phyloP scores from a whole-genome alignment of 768 basidiomycete genomes.

The Calocera cornea region DNA sequence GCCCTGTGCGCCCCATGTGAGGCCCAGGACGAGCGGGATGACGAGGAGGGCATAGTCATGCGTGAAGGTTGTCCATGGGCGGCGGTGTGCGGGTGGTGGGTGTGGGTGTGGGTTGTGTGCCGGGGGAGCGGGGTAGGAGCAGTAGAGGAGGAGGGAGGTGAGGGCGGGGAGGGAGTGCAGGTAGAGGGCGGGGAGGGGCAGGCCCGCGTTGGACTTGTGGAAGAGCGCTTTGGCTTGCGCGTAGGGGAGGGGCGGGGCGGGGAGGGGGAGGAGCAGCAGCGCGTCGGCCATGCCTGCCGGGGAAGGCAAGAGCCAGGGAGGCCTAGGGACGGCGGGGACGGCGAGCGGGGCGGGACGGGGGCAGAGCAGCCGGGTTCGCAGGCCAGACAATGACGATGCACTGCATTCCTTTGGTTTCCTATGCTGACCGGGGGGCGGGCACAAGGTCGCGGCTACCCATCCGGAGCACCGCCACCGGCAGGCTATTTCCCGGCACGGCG shows the following conservation, averaged over 20 bases:
- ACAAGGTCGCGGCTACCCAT: no score
- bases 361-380: no score
- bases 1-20: constrained; percentile 60
- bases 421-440: no score
- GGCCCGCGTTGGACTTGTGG: neutral
- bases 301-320: neutral
- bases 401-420: no score
- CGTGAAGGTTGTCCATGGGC: constrained; percentile 22
- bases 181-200: neutral
- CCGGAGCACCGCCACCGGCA: no score
- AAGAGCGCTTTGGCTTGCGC: neutral
- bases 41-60: constrained; percentile 53
- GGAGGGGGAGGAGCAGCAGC: neutral
- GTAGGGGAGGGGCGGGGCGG: neutral
- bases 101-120: neutral
- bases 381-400: no score
- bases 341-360: no score
- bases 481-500: no score
- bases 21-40: constrained; percentile 63
- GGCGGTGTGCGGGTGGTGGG: no score
- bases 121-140: neutral
- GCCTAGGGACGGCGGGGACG: no score
- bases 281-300: neutral
- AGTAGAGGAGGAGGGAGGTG: neutral
- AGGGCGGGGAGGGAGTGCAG: neutral